A percentile compares a stretch with the other conserved stretches of the same genome.
Conservation (phyloP, 306 rosid genomes). For the Lathyrus sativus region DNA sequence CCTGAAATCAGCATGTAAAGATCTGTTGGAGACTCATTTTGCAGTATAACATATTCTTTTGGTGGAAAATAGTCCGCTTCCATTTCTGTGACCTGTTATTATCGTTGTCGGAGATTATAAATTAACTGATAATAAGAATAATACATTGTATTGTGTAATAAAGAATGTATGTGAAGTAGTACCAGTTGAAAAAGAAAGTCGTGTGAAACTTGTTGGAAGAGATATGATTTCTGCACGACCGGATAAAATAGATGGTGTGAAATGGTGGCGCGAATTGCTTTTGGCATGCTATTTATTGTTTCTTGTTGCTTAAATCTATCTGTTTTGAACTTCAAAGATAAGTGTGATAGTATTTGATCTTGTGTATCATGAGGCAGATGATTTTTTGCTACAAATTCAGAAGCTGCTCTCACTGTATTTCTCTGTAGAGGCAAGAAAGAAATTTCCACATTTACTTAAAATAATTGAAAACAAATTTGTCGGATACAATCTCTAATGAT, state of each 20-base stretch:
- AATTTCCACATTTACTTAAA: too few species aligned
- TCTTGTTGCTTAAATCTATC: conserved; percentile 83
- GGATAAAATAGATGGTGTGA: conserved; percentile 62
- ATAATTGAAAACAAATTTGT: too few species aligned
- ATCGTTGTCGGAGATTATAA: background rate
- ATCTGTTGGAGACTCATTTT: conserved; percentile 77
- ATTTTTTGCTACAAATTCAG: conserved; percentile 74
- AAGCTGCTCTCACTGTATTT: conserved; percentile 69
- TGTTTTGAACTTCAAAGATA: conserved; percentile 76
- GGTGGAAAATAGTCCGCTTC: conserved; percentile 90
- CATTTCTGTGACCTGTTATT: conserved; percentile 65
- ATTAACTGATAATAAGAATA: too few species aligned
- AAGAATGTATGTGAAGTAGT: conserved; percentile 37
- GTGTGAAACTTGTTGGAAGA: conserved; percentile 71
- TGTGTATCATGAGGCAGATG: conserved; percentile 63
- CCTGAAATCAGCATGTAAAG: conserved; percentile 81
- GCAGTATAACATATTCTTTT: conserved; percentile 72
- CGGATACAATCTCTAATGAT: too few species aligned
- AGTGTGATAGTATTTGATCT: conserved; percentile 77
- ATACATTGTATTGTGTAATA: background rate
- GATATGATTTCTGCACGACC: conserved; percentile 48
- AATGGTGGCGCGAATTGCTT: conserved; percentile 84
- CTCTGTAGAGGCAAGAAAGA: conserved; percentile 44
- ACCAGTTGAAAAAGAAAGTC: conserved; percentile 84
- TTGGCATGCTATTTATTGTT: conserved; percentile 70